Conservation (phyloP, 2,329 filamentous ascomycete genomes). For the Amauroascus niger region DNA sequence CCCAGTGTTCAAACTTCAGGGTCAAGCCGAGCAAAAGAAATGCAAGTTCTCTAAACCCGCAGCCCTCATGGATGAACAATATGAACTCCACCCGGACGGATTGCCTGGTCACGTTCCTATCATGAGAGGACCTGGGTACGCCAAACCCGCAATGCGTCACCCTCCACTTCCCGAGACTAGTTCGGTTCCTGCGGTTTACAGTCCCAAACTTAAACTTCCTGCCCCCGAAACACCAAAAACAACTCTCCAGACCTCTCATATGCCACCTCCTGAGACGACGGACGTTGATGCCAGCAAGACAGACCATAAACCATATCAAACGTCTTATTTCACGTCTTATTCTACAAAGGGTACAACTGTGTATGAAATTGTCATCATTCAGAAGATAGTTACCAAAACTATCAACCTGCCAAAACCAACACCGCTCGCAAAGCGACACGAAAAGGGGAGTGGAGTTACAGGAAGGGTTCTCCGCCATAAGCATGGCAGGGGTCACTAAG, state of each 20-base stretch:
- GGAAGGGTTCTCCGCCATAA: background rate
- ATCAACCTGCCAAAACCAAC: background rate
- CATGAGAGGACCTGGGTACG: conserved; percentile 35
- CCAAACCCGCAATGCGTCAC: background rate
- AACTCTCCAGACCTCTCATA: background rate
- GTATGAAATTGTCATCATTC: conserved; percentile 14
- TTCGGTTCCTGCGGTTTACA: background rate
- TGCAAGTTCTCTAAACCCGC: conserved; percentile 56
- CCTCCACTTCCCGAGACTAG: background rate
- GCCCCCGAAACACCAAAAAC: background rate
- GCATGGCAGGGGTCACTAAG: background rate
- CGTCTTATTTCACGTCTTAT: conserved; percentile 14
- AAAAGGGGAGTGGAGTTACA: background rate
- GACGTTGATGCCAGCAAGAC: background rate
- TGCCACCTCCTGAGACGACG: background rate
- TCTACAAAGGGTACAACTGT: conserved; percentile 14
- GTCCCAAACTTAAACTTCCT: background rate
- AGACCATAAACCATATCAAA: conserved; percentile 6
- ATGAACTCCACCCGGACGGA: conserved; percentile 44
- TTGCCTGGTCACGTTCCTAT: conserved; percentile 58
- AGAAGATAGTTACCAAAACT: conserved; percentile 13
- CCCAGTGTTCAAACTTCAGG: conserved; percentile 61
- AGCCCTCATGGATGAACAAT: conserved; percentile 47
- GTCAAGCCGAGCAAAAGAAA: conserved; percentile 42
- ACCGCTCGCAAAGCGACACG: background rate